Percentiles rank a stretch among this genome's conserved stretches.
Conservation (phyloP, 208 protist species). For the Leishmania mexicana region DNA sequence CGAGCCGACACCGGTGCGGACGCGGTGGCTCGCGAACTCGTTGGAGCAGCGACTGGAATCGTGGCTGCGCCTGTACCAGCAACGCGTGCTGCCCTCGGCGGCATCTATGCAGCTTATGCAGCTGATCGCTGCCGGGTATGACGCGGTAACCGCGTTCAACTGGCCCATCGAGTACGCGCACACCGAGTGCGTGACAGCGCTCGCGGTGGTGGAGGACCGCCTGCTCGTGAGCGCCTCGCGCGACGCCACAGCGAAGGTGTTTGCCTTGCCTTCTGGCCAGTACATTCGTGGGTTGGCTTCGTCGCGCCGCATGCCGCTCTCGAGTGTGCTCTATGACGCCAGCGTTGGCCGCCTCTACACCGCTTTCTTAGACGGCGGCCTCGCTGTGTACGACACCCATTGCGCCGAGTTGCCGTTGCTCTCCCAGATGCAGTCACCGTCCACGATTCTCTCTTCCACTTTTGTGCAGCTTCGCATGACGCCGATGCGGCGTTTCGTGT, state of each 20-base stretch:
- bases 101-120: slow-evolving; percentile 12
- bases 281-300: slow-evolving; percentile 38
- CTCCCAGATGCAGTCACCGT: slow-evolving; percentile 32
- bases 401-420: slow-evolving; percentile 31
- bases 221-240: slow-evolving; percentile 59
- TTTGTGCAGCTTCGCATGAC: slow-evolving; percentile 20
- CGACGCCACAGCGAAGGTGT: slow-evolving; percentile 71
- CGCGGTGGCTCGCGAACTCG: background rate
- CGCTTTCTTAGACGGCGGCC: slow-evolving; percentile 50
- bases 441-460: slow-evolving; percentile 29
- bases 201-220: slow-evolving; percentile 60
- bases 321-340: slow-evolving; percentile 51
- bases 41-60: slow-evolving; percentile 23
- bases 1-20: background rate
- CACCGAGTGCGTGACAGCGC: slow-evolving; percentile 41
- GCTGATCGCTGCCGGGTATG: slow-evolving; percentile 18
- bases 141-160: slow-evolving; percentile 22
- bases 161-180: slow-evolving; percentile 73
- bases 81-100: slow-evolving; percentile 21
- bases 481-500: slow-evolving; percentile 42
- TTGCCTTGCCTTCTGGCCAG: slow-evolving; percentile 61
- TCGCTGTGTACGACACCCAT: slow-evolving; percentile 50
- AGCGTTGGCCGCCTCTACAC: slow-evolving; percentile 37
- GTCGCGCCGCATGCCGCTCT: slow-evolving; percentile 48
- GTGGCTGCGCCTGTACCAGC: slow-evolving; percentile 26